These are phyloP conservation scores for Scedosporium apiospermum DNA, from an alignment of 2,329 filamentous ascomycete species.

Conservation along the genomic window DNA sequence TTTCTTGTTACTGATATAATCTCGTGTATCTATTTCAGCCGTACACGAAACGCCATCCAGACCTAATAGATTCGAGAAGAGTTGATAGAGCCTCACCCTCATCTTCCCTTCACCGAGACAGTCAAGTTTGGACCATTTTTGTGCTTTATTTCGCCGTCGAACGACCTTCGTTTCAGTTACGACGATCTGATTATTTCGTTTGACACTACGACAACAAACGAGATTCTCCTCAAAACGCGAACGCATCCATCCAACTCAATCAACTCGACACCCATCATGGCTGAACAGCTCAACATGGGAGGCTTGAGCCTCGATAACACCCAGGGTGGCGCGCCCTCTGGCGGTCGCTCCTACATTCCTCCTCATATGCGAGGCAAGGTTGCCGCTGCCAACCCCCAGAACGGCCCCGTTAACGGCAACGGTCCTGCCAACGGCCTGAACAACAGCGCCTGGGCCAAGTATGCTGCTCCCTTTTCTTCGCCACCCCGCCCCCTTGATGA, in stretches of 20 bases:
- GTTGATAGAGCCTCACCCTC: constrained; percentile 6
- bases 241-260: not conserved
- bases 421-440: constrained; percentile 38
- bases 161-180: not conserved
- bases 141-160: constrained; percentile 11
- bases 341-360: constrained; percentile 65
- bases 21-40: constrained; percentile 1
- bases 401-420: constrained; percentile 29
- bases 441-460: constrained; percentile 57
- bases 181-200: constrained; percentile 1
- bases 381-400: constrained; percentile 16
- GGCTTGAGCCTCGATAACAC: constrained; percentile 55
- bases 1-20: constrained; percentile 8
- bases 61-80: constrained; percentile 17
- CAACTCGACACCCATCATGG: constrained; percentile 47
- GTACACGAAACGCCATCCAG: not conserved
- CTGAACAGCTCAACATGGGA: constrained; percentile 76
- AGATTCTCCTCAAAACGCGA: constrained; percentile 12
- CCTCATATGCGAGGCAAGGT: constrained; percentile 66
- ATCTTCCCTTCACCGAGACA: constrained; percentile 8
- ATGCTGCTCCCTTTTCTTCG: constrained; percentile 22
- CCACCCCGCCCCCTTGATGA: too few relatives aligned
- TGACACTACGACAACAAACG: constrained; percentile 3
- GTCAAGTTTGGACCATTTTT: constrained; percentile 15
- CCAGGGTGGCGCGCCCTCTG: constrained; percentile 19